Conservation (phyloP, 2,329 filamentous ascomycete species). For the Colletotrichum sp. region DNA sequence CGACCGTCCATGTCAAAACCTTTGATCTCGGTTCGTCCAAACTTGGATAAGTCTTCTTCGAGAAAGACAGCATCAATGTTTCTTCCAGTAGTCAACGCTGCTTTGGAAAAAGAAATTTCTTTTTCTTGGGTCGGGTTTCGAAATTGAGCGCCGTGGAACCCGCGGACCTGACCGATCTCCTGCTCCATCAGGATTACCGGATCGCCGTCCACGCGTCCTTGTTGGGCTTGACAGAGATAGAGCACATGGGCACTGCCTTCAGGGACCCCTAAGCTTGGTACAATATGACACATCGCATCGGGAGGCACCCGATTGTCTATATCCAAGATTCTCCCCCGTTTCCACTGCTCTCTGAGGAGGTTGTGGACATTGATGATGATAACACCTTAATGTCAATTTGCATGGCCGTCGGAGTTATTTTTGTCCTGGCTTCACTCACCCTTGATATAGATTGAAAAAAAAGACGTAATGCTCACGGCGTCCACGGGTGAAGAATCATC, state of each 20-base stretch:
- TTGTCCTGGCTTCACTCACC: not conserved
- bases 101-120: accelerated
- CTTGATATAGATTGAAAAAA: not conserved
- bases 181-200: not conserved
- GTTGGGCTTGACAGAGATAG: not conserved
- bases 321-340: not conserved
- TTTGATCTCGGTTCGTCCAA: too few relatives aligned
- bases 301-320: not conserved
- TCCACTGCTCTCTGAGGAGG: not conserved
- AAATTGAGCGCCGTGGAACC: not conserved
- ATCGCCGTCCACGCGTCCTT: not conserved
- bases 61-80: accelerated
- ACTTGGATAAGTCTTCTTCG: too few relatives aligned
- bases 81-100: accelerated
- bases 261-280: not conserved
- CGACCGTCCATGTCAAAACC: too few relatives aligned
- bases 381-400: accelerated
- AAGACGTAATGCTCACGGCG: not conserved
- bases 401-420: not conserved
- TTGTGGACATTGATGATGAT: accelerated
- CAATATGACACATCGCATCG: not conserved
- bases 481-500: not conserved
- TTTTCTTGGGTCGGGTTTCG: not conserved
- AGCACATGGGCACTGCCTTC: not conserved
- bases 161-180: not conserved